phyloP scores from a whole-genome alignment of 805 yeast genomes.

The Saccharomycopsis fodiens region DNA sequence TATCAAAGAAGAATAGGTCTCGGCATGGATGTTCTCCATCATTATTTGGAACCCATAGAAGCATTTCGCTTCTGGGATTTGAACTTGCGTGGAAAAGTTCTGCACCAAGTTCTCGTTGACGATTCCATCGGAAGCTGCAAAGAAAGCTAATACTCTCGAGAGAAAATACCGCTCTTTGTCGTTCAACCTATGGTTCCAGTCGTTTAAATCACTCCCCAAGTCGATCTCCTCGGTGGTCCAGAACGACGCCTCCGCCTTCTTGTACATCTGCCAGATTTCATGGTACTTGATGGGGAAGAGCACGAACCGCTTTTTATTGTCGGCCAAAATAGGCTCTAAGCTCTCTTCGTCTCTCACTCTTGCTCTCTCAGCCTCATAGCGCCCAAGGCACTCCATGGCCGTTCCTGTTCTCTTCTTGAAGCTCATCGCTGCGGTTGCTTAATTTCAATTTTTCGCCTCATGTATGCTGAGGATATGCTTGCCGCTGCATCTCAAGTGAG shows the following conservation, averaged over 20 bases:
- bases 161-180: conserved; percentile 89
- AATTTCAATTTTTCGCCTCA: background rate
- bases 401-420: background rate
- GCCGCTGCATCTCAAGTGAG: too few relatives aligned
- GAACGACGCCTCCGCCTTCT: conserved; percentile 98
- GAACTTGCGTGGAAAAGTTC: conserved; percentile 94
- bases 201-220: conserved; percentile 81
- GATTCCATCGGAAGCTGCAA: conserved; percentile 97
- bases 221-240: conserved; percentile 99
- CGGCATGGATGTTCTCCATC: conserved; percentile 99
- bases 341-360: conserved; percentile 64
- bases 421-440: background rate
- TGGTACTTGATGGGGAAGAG: conserved; percentile 94
- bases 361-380: conserved; percentile 64
- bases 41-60: conserved; percentile 98
- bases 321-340: conserved; percentile 80
- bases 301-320: conserved; percentile 83
- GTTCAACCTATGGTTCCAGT: conserved; percentile 85
- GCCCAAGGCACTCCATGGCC: conserved; percentile 37
- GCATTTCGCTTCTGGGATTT: conserved; percentile 94
- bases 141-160: conserved; percentile 90
- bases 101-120: conserved; percentile 97
- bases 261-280: conserved; percentile 98
- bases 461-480: background rate
- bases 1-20: conserved; percentile 88